Base-by-base conservation (phyloP, 768 basidiomycete genomes). In the Lentinula detonsa region DNA sequence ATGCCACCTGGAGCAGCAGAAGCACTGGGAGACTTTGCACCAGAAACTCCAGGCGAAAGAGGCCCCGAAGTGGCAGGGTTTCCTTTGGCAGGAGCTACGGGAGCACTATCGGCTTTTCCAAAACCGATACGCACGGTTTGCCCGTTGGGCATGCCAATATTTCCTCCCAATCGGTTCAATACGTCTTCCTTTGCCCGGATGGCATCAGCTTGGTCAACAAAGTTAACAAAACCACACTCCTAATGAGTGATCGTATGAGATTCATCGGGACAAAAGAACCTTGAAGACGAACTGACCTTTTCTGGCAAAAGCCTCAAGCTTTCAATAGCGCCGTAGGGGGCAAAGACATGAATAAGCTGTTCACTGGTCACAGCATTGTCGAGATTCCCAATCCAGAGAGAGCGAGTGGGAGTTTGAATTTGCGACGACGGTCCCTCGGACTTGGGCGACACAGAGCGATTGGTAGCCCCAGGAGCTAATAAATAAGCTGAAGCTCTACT, bases 191-290 rank as follows among this genome's bases (percentile, higher is more conserved):
- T 96, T 11, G 97, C 97, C 61, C 93, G 87, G 65, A 98, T 88
- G n/a, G 96, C 96, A 72, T 98, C 96, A 1, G 86, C 82, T 71
- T 92, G 90, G 65, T 97, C 95, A 49, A 97, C 93, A 71, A 97
- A 99, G 71, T 99, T 99, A 70, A 99, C 96, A 71, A 99, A 99
- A 8, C 96, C 97, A 70, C 97, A 99, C 72, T 97, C 95, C 95
- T 98, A 62, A 40, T 28, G 37, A 39, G 7, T 39, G 61, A 55
- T 55, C 34, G 51, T 46, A 60, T 63, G 46, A 56, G 59, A 28
- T 57, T 31, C 46, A 9, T 31, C 18, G 16, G 5, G 15, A 11
- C 18, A 34, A 11, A 49, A 49, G 56, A 66, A 42, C 45, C 34
- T 33, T 45, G 31, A 53, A 54, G 39, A 52, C 34, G 40, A 56